Conservation (phyloP, 2,329 filamentous ascomycete genomes). For the Colletotrichum tabaci region DNA sequence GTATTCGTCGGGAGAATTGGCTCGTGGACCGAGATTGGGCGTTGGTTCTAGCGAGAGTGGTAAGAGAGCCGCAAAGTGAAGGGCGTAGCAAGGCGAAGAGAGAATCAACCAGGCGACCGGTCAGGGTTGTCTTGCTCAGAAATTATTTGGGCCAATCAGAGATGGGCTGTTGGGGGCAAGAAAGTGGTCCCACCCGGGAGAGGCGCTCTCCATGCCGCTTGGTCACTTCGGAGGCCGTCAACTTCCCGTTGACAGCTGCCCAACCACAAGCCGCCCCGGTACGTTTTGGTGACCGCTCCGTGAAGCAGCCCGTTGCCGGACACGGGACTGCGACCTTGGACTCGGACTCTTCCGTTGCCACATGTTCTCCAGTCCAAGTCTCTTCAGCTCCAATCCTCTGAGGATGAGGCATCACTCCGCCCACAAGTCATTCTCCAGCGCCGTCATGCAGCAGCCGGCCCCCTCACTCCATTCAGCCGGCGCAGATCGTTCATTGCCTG, state of each 20-base stretch:
- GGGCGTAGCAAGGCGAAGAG: neutral
- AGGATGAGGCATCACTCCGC: neutral
- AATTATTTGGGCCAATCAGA: constrained; percentile 32
- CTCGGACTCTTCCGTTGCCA: neutral
- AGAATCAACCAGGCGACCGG: constrained; percentile 18
- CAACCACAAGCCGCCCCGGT: constrained; percentile 4
- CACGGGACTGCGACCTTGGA: neutral
- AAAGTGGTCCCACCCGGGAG: constrained; percentile 1
- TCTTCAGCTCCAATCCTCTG: neutral
- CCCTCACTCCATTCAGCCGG: constrained; percentile 20
- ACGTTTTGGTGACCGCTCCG: neutral
- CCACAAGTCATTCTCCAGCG: neutral
- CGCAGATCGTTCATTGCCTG: constrained; percentile 1
- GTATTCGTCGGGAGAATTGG: neutral
- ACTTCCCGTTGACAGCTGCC: constrained; percentile 7
- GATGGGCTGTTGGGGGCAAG: neutral
- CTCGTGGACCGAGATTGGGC: constrained; percentile 9
- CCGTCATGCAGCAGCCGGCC: neutral
- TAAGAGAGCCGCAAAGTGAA: neutral
- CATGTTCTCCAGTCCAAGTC: neutral
- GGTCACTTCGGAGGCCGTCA: neutral
- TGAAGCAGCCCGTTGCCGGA: neutral
- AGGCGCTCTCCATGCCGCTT: neutral
- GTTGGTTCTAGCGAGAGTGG: neutral
- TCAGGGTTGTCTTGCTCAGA: constrained; percentile 19